Evolutionary conservation across 768 basidiomycete genomes (phyloP).

Genomic region (Pleurotus platypus): DNA sequence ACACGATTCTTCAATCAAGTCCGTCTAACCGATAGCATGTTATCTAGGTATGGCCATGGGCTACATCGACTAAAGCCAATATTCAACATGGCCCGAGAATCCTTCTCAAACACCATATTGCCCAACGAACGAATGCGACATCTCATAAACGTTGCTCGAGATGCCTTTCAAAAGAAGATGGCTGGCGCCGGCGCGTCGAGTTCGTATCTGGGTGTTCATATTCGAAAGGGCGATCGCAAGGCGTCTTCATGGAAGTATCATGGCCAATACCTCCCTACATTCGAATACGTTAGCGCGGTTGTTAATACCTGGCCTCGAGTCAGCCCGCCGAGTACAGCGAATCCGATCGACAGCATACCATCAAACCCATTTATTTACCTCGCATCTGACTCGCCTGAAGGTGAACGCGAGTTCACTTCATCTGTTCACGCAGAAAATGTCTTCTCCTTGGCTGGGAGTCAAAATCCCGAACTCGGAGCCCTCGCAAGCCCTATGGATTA

Average conservation of each 20-base stretch:
- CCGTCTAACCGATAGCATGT: background rate
- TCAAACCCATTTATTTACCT: slow-evolving; percentile 45
- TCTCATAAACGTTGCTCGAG: slow-evolving; percentile 47
- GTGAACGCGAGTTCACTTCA: slow-evolving; percentile 35
- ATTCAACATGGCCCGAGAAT: slow-evolving; percentile 41
- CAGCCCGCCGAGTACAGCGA: slow-evolving; percentile 8
- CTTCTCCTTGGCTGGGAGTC: slow-evolving; percentile 44
- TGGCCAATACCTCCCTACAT: slow-evolving; percentile 42
- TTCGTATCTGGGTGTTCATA: slow-evolving; percentile 53
- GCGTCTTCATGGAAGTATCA: slow-evolving; percentile 42
- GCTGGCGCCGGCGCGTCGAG: slow-evolving; percentile 8
- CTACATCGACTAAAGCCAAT: slow-evolving; percentile 57
- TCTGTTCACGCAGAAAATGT: slow-evolving; percentile 31
- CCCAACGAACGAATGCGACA: slow-evolving; percentile 42
- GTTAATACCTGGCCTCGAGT: slow-evolving; percentile 37
- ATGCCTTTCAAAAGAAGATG: slow-evolving; percentile 33
- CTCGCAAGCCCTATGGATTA: slow-evolving; percentile 54
- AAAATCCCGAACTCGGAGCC: slow-evolving; percentile 35
- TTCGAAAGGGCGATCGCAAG: slow-evolving; percentile 58
- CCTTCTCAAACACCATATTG: slow-evolving; percentile 48
- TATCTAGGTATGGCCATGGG: slow-evolving; percentile 45
- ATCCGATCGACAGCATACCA: slow-evolving; percentile 12
- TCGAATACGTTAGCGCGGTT: slow-evolving; percentile 44
- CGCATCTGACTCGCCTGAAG: slow-evolving; percentile 57
- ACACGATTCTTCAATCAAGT: background rate